A percentile compares a stretch with the other conserved stretches of the same genome.
Evolutionary conservation across 768 basidiomycete species (phyloP).

Genomic region (Mycena polygramma): DNA sequence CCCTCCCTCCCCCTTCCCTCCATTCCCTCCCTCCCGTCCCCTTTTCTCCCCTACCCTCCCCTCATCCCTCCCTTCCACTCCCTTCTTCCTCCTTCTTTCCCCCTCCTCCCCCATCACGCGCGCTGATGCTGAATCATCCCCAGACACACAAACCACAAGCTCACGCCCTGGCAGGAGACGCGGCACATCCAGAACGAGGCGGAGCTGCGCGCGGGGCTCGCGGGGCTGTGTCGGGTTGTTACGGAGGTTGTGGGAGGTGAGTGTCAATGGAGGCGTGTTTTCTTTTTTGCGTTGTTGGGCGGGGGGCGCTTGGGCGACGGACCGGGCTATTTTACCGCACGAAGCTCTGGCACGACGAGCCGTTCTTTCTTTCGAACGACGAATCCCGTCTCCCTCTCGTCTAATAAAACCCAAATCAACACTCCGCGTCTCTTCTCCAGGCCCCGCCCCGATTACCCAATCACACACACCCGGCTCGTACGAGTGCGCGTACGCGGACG

Average conservation of each 20-base stretch:
- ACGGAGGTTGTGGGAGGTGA: conserved; percentile 17
- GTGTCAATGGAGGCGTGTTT: too few relatives aligned
- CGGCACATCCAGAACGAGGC: conserved; percentile 36
- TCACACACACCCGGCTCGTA: conserved; percentile 21
- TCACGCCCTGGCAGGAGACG: conserved; percentile 29
- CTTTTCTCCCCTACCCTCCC: too few relatives aligned
- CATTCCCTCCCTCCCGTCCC: too few relatives aligned
- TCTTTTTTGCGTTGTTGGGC: too few relatives aligned
- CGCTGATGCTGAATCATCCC: too few relatives aligned
- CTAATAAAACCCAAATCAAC: too few relatives aligned
- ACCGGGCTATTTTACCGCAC: too few relatives aligned
- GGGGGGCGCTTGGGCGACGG: too few relatives aligned
- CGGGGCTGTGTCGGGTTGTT: conserved; percentile 28
- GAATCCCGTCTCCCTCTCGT: too few relatives aligned
- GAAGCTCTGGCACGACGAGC: too few relatives aligned
- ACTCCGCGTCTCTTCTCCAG: not conserved
- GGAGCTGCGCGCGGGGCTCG: conserved; percentile 26
- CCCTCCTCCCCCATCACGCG: not conserved
- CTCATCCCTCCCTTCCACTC: not conserved
- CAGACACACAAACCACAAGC: conserved; percentile 10
- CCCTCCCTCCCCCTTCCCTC: too few relatives aligned
- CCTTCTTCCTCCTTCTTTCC: not conserved
- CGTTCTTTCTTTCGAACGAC: too few relatives aligned
- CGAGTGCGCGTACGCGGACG: conserved; percentile 35
- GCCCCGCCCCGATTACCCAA: not conserved